Conservation (phyloP, 306 rosid species). For the Inga laurina region DNA sequence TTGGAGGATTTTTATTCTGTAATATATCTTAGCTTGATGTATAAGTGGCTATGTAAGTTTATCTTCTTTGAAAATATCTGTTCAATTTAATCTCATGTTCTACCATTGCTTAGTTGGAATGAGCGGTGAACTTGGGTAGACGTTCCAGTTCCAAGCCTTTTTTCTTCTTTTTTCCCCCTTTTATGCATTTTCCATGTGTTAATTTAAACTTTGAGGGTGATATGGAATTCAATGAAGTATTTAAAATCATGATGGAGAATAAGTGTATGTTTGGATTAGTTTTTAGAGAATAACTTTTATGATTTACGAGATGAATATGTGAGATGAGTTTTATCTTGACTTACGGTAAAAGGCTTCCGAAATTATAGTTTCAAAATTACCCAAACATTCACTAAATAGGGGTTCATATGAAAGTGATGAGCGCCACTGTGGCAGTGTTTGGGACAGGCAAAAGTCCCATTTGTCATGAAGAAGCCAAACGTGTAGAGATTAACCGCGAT, state of each 20-base stretch:
- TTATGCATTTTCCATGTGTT: not conserved
- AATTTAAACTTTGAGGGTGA: not conserved
- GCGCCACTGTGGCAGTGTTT: not conserved
- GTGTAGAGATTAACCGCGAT: no score
- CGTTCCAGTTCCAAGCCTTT: not conserved
- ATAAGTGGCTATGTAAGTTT: slow-evolving; percentile 2
- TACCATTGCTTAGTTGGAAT: not conserved
- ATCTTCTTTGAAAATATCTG: not conserved
- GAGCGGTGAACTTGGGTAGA: not conserved
- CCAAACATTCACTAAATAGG: no score
- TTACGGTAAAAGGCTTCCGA: no score
- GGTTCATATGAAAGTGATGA: no score
- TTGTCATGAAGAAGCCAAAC: no score
- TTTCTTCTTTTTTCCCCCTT: not conserved
- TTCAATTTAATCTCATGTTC: not conserved
- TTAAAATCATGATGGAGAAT: not conserved
- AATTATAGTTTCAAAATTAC: no score
- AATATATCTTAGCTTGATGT: slow-evolving; percentile 2
- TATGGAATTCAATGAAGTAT: not conserved
- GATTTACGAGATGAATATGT: no score
- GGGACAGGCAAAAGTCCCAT: not conserved
- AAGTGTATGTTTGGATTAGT: no score
- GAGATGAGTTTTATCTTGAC: no score
- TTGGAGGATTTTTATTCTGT: slow-evolving; percentile 15
- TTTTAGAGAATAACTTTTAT: no score